phyloP scores from a whole-genome alignment of 2,329 filamentous ascomycete species.

The Fusarium sp. region DNA sequence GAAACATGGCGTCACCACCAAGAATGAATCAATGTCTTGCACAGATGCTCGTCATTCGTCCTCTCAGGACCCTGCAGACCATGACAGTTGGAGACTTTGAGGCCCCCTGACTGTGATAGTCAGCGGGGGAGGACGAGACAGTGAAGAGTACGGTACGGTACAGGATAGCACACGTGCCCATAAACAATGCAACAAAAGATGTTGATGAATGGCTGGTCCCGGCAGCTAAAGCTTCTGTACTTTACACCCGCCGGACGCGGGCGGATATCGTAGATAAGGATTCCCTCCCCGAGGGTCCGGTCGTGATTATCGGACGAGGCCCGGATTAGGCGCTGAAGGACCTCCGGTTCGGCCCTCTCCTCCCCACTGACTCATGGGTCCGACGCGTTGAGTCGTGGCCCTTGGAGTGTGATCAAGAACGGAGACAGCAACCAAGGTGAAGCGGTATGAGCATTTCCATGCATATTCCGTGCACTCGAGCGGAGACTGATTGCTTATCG shows the following conservation, averaged over 20 bases:
- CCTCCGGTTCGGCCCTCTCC: slow-evolving; percentile 30
- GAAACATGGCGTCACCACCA: slow-evolving; percentile 32
- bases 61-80: slow-evolving; percentile 27
- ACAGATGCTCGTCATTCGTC: slow-evolving; percentile 21
- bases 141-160: slow-evolving; percentile 6
- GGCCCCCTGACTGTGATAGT: slow-evolving; percentile 30
- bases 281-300: slow-evolving; percentile 25
- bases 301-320: slow-evolving; percentile 21
- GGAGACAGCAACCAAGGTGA: neutral
- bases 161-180: slow-evolving; percentile 20
- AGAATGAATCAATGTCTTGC: slow-evolving; percentile 31
- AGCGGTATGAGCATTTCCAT: neutral
- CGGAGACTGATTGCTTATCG: slow-evolving; percentile 21
- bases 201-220: slow-evolving; percentile 10
- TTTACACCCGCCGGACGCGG: slow-evolving; percentile 24
- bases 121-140: neutral
- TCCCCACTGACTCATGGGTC: slow-evolving; percentile 28
- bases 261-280: slow-evolving; percentile 33
- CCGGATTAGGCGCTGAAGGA: slow-evolving; percentile 30
- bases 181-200: slow-evolving; percentile 11
- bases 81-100: slow-evolving; percentile 17
- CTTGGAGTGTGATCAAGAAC: slow-evolving; percentile 3
- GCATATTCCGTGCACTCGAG: neutral
- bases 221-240: neutral
- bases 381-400: slow-evolving; percentile 4